phyloP scores from a whole-genome alignment of 2,329 filamentous ascomycete genomes.

The Aureobasidium sp. region DNA sequence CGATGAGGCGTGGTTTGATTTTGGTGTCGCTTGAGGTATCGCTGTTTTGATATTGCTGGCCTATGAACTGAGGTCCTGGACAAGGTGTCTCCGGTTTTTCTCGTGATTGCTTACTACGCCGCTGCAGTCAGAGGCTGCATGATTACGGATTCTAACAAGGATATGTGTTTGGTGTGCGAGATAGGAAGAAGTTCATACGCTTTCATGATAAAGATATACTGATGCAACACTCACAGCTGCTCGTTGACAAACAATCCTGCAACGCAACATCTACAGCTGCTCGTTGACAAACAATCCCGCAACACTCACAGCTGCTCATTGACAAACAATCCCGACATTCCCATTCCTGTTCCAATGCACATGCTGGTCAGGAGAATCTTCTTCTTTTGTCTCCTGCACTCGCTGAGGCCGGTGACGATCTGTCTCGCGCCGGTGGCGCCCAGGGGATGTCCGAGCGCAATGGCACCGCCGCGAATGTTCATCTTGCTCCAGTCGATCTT shows the following conservation, averaged over 20 bases:
- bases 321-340: slow-evolving; percentile 60
- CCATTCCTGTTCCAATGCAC: slow-evolving; percentile 66
- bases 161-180: no score
- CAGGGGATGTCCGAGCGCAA: slow-evolving; percentile 77
- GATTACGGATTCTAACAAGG: no score
- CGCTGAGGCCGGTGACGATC: slow-evolving; percentile 83
- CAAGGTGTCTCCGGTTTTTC: no score
- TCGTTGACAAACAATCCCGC: slow-evolving; percentile 51
- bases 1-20: no score
- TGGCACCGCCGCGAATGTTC: slow-evolving; percentile 75
- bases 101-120: no score
- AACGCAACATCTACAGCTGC: slow-evolving; percentile 34
- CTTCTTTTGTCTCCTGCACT: slow-evolving; percentile 76
- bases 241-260: slow-evolving; percentile 51
- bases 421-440: slow-evolving; percentile 71
- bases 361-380: slow-evolving; percentile 89
- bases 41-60: no score
- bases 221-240: slow-evolving; percentile 30
- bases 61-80: no score
- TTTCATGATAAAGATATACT: neutral
- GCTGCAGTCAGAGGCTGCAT: no score
- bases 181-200: neutral
- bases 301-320: slow-evolving; percentile 47
- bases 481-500: slow-evolving; percentile 68
- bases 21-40: no score